Base-by-base conservation (phyloP, 2,329 filamentous ascomycete species). In the Phyllosticta ampelicida region DNA sequence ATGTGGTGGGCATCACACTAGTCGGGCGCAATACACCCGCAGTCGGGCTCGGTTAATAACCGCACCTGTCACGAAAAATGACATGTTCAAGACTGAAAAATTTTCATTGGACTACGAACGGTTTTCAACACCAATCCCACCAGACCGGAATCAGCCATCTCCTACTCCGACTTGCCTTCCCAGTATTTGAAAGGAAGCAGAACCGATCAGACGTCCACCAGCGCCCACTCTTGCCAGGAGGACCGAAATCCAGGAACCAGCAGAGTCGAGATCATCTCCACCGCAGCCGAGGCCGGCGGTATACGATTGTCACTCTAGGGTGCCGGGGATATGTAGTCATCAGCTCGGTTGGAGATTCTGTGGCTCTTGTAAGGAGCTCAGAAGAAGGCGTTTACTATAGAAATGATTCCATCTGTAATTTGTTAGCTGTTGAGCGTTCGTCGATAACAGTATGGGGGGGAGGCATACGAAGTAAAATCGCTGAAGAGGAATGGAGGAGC, bases 351-450 rank as follows among this genome's bases (percentile, higher is more conserved):
- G 64, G 64, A 84, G 83, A 80, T 78, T 90, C 86, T 92, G 87
- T 90, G 83, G 88, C 90, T 95, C 81, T 80, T 87, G 82, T 90
- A 82, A 84, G 84, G 83, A 92, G 86, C 85, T 89, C 86, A 94
- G 88, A 89, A 85, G 81, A 80, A 82, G 87, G 90, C 85, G 85
- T 89, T 81, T 86, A 91, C 90, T 96, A 90, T 91, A 95, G 87
- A 95, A 95, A 89, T 89, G 89, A 92, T 92, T 91, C 88, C 90
- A 68, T 70, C 30, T 36, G 30, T 3, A 3, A 36, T 4, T 9
- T 16, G 30, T 36, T 36, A 16, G 30, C 30, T 36, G 28, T 36
- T 36, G 30, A 65, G 66, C 16, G 11, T 51, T 36, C 30, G 10
- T 36, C 10, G 30, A 3, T 5, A 36, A 36, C 2, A 16, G 30